These are phyloP conservation scores for Trichophyton simii DNA, from an alignment of 2,329 filamentous ascomycete genomes.

Conservation along the genomic window DNA sequence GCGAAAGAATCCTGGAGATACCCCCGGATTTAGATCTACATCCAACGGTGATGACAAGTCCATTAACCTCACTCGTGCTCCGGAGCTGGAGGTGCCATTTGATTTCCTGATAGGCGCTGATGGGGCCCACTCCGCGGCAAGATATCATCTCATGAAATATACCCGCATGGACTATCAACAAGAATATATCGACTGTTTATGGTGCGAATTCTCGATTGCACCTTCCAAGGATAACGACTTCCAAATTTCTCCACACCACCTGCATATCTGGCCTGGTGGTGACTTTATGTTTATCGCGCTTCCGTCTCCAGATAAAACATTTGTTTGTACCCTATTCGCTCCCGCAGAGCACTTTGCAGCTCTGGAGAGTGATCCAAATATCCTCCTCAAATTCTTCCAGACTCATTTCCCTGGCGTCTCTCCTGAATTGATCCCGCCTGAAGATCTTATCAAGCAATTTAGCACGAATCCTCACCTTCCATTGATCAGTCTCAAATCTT, in stretches of 20 bases:
- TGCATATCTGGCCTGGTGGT: conserved; percentile 93
- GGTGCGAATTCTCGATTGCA: conserved; percentile 87
- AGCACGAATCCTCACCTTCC: conserved; percentile 75
- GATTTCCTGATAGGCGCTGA: conserved; percentile 92
- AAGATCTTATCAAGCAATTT: conserved; percentile 63
- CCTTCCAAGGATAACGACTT: conserved; percentile 47
- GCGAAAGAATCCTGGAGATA: conserved; percentile 27
- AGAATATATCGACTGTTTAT: conserved; percentile 89
- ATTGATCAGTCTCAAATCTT: conserved; percentile 85
- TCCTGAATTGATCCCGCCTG: conserved; percentile 45
- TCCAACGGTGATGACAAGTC: conserved; percentile 17
- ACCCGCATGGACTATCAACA: conserved; percentile 82
- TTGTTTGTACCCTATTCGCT: conserved; percentile 89
- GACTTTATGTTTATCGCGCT: conserved; percentile 99
- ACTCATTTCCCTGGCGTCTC: conserved; percentile 74
- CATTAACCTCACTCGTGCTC: conserved; percentile 31
- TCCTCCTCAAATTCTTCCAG: conserved; percentile 78
- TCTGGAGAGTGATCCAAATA: conserved; percentile 51
- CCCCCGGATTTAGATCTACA: conserved; percentile 20
- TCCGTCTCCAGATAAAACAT: conserved; percentile 73
- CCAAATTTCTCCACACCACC: conserved; percentile 75
- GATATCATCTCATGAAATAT: conserved; percentile 94
- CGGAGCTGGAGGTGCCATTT: conserved; percentile 72
- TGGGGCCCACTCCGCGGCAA: conserved; percentile 80
- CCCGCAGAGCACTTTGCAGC: conserved; percentile 55